These are phyloP conservation scores for Geranium rotundifolium DNA, from an alignment of 345 rosid species.

Conservation along the genomic window DNA sequence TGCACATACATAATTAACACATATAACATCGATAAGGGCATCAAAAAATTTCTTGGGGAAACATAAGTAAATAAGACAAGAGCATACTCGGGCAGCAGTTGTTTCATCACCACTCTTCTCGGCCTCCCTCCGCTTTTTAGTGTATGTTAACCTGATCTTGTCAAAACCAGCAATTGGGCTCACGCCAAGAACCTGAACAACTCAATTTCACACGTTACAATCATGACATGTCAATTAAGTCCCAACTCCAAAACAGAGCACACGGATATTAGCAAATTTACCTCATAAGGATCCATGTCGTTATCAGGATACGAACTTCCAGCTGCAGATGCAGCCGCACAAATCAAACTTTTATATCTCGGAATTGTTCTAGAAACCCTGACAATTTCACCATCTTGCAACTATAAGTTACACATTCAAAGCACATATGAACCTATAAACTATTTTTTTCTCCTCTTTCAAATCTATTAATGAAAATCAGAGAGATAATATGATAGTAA, in stretches of 20 bases:
- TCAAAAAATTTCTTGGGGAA: background rate
- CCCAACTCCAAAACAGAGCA: background rate
- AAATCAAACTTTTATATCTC: conserved; percentile 25
- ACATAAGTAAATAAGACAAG: background rate
- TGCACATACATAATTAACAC: background rate
- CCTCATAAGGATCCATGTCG: conserved; percentile 82
- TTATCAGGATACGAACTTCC: conserved; percentile 55
- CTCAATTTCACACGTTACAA: background rate
- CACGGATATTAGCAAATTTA: conserved; percentile 8
- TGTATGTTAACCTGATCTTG: conserved; percentile 51
- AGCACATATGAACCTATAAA: background rate
- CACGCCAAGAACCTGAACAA: conserved; percentile 78
- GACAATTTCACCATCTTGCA: conserved; percentile 1
- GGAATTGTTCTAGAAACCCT: conserved; percentile 28
- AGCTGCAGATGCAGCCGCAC: conserved; percentile 62
- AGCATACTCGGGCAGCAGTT: conserved; percentile 56
- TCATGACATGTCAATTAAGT: background rate
- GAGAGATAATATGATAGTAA: background rate
- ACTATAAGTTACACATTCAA: background rate
- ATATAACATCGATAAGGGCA: background rate
- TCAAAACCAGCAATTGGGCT: conserved; percentile 78
- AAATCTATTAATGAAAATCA: too few species aligned
- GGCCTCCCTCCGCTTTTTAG: conserved; percentile 75
- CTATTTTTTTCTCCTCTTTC: background rate
- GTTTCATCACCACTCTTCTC: conserved; percentile 68